Evolutionary conservation across 495 filamentous ascomycete genomes (phyloP).

Genomic region (Chlorociboria aeruginascens): DNA sequence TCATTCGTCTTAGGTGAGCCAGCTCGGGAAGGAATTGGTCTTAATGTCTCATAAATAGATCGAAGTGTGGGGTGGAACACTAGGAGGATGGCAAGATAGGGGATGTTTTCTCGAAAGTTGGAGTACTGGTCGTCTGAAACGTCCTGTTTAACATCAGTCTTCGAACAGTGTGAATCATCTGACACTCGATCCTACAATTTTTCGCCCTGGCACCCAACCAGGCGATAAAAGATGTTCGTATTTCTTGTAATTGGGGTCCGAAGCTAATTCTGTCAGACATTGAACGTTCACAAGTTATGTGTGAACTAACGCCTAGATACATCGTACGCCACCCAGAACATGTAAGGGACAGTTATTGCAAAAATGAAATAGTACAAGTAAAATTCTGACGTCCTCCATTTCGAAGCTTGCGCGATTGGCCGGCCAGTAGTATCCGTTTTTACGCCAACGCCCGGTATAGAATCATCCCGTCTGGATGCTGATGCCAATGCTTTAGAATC

Average conservation of each 20-base stretch:
- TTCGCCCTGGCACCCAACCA: conserved; percentile 93
- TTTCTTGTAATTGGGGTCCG: conserved; percentile 66
- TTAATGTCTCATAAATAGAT: conserved; percentile 44
- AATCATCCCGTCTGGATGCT: conserved; percentile 11
- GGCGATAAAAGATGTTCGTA: conserved; percentile 58
- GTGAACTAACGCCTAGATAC: conserved; percentile 65
- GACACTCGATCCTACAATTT: conserved; percentile 49
- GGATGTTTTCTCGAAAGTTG: conserved; percentile 79
- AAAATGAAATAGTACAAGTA: conserved; percentile 70
- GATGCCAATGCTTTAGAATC: conserved; percentile 21
- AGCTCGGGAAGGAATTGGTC: conserved; percentile 7
- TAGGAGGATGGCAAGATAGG: conserved; percentile 60
- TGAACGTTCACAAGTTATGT: background rate
- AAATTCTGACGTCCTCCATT: conserved; percentile 84
- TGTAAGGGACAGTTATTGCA: conserved; percentile 56
- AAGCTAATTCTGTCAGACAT: conserved; percentile 39
- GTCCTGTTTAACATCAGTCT: conserved; percentile 43
- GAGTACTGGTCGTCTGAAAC: conserved; percentile 82
- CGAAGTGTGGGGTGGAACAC: conserved; percentile 68
- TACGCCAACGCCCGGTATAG: conserved; percentile 16
- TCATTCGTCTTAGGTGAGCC: conserved; percentile 9
- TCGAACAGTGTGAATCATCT: background rate
- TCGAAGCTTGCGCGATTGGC: conserved; percentile 41
- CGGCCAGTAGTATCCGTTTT: conserved; percentile 31
- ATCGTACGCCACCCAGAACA: conserved; percentile 81